These are phyloP conservation scores for Citrus glauca DNA, from an alignment of 345 rosid species.

Conservation along the genomic window DNA sequence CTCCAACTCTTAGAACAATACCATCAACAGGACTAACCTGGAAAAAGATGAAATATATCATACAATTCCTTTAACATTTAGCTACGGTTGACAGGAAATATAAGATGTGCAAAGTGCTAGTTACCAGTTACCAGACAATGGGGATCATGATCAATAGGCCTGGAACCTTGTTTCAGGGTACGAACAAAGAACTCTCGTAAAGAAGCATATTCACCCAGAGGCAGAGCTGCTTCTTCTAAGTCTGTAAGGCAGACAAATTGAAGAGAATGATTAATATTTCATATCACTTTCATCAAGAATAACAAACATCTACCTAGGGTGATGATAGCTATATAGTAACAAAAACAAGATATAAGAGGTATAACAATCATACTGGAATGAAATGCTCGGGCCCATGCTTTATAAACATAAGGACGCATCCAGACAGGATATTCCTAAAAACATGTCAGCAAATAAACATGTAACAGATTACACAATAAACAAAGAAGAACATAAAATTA, in stretches of 20 bases:
- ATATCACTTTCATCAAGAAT: neutral
- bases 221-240: slow-evolving; percentile 79
- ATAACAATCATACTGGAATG: slow-evolving; percentile 64
- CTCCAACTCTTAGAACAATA: slow-evolving; percentile 72
- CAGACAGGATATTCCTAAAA: slow-evolving; percentile 77
- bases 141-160: slow-evolving; percentile 82
- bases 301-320: neutral
- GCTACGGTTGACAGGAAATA: slow-evolving; percentile 18
- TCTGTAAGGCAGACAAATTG: slow-evolving; percentile 44
- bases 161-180: slow-evolving; percentile 76
- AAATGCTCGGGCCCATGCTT: slow-evolving; percentile 94
- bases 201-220: slow-evolving; percentile 80
- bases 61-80: slow-evolving; percentile 7
- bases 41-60: slow-evolving; percentile 12
- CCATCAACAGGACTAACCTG: slow-evolving; percentile 99
- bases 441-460: slow-evolving; percentile 17
- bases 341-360: slow-evolving; percentile 5
- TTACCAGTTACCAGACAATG: slow-evolving; percentile 96
- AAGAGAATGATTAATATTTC: neutral
- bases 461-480: neutral
- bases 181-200: slow-evolving; percentile 87
- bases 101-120: slow-evolving; percentile 35
- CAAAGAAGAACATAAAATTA: neutral
- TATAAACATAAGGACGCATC: slow-evolving; percentile 78
- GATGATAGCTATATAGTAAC: neutral